phyloP scores from a whole-genome alignment of 1,139 yeast species.

The Citeromyces hawaiiensis region DNA sequence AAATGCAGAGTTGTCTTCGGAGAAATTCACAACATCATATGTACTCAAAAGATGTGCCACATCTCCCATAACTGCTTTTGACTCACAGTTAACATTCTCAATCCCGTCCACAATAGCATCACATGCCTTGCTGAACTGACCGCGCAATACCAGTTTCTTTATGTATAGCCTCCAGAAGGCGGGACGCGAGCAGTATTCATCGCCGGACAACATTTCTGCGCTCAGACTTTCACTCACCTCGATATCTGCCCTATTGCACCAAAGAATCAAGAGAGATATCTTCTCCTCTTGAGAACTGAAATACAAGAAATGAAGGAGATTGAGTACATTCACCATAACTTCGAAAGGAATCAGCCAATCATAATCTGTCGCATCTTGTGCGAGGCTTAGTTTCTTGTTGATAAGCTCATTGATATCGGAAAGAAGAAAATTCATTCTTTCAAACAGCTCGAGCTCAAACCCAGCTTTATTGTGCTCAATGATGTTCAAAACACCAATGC shows the following conservation, averaged over 20 bases:
- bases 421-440: constrained; percentile 9
- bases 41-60: constrained; percentile 24
- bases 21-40: constrained; percentile 25
- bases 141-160: constrained; percentile 46
- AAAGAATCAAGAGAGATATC: constrained; percentile 33
- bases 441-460: constrained; percentile 6
- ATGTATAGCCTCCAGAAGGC: constrained; percentile 53
- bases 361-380: constrained; percentile 8
- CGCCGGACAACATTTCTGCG: constrained; percentile 27
- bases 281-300: constrained; percentile 31
- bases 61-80: constrained; percentile 31
- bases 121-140: constrained; percentile 43
- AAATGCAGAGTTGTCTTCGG: constrained; percentile 27
- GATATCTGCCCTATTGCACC: constrained; percentile 58
- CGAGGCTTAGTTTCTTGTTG: constrained; percentile 6
- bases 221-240: constrained; percentile 39
- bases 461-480: constrained; percentile 8
- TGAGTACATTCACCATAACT: constrained; percentile 35
- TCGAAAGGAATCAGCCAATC: constrained; percentile 24
- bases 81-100: constrained; percentile 19
- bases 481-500: constrained; percentile 14
- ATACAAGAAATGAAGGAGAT: constrained; percentile 40
- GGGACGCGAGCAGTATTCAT: constrained; percentile 28
- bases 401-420: constrained; percentile 11
- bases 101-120: constrained; percentile 29